A percentile compares a stretch with the other conserved stretches of the same genome.
Evolutionary conservation across 331 rosid species (phyloP).

Genomic region (Malus hybrid): DNA sequence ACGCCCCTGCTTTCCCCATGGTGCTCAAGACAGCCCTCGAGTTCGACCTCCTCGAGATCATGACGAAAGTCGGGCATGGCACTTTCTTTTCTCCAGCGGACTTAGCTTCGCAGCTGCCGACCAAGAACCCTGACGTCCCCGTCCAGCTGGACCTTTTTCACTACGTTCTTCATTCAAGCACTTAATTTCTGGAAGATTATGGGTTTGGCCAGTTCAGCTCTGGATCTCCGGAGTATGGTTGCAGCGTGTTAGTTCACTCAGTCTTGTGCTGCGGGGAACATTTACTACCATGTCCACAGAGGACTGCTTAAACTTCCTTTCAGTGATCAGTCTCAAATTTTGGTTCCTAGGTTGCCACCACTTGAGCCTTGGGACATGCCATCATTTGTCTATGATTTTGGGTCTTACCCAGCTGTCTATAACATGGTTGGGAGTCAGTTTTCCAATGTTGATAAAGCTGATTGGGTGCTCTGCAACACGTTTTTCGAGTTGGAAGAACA

Average conservation of each 20-base stretch:
- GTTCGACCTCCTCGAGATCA: no score
- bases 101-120: no score
- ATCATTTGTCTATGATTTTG: slow-evolving; percentile 28
- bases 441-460: slow-evolving; percentile 33
- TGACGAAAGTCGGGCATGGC: no score
- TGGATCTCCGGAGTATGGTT: no score
- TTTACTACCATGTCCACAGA: slow-evolving; percentile 26
- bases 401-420: slow-evolving; percentile 12
- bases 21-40: no score
- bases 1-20: no score
- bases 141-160: slow-evolving; percentile 41
- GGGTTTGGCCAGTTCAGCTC: no score
- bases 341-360: background rate
- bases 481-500: slow-evolving; percentile 37
- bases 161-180: no score
- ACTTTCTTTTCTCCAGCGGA: no score
- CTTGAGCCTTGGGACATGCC: slow-evolving; percentile 28
- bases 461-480: slow-evolving; percentile 42
- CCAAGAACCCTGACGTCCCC: slow-evolving; percentile 43
- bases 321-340: background rate
- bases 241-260: slow-evolving; percentile 29
- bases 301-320: slow-evolving; percentile 15
- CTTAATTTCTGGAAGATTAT: no score
- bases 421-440: slow-evolving; percentile 27
- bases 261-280: slow-evolving; percentile 19